These are phyloP conservation scores for Nemania diffusa DNA, from an alignment of 2,329 filamentous ascomycete genomes.

Conservation along the genomic window DNA sequence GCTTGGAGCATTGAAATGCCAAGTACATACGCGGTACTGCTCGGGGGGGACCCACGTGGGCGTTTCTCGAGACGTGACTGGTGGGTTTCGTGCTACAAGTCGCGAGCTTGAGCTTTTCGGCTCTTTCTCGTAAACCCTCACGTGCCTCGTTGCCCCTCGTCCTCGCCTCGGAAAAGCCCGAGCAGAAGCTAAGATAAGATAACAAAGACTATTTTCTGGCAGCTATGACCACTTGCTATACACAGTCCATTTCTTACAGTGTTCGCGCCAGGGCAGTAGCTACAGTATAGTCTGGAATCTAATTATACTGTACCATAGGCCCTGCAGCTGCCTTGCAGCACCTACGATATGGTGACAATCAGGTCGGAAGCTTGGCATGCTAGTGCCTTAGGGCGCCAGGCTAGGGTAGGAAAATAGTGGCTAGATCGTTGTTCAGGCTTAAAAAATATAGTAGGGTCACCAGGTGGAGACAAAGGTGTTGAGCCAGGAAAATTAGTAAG, in stretches of 20 bases:
- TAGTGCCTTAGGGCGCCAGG: not conserved
- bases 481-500: too few species aligned
- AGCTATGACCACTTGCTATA: not conserved
- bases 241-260: not conserved
- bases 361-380: constrained; percentile 12
- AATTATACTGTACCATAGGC: not conserved
- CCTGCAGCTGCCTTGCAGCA: constrained; percentile 3
- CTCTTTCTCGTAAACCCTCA: constrained; percentile 17
- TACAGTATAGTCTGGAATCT: not conserved
- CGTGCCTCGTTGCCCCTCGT: constrained; percentile 27
- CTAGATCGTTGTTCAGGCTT: too few species aligned
- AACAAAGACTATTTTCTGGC: not conserved
- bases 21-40: not conserved
- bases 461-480: too few species aligned
- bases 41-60: constrained; percentile 23
- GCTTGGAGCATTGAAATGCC: constrained; percentile 14
- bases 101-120: not conserved
- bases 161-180: not conserved
- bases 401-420: too few species aligned
- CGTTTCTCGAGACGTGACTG: constrained; percentile 21
- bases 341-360: constrained; percentile 20
- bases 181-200: constrained; percentile 6
- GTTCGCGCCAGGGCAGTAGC: too few species aligned
- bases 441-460: too few species aligned
- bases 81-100: not conserved